Percentiles rank a stretch among this genome's conserved stretches.
Conservation (phyloP, 495 filamentous ascomycete species). For the Tuber calosporum region DNA sequence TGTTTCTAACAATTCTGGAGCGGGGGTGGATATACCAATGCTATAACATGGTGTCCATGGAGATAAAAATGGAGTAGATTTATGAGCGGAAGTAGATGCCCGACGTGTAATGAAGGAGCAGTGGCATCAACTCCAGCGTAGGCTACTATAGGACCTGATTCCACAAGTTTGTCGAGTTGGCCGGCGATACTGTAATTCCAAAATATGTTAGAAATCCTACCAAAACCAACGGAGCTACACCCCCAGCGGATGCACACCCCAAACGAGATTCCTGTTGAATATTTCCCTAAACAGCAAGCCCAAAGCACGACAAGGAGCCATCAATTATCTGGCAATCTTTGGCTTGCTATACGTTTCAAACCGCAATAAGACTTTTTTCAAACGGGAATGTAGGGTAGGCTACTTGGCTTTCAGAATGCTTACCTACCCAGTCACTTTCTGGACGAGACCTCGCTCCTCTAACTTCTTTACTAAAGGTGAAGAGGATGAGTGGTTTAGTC, state of each 20-base stretch:
- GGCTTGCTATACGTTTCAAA: no score
- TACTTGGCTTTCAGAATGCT: not conserved
- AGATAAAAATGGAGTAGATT: no score
- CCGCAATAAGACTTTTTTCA: no score
- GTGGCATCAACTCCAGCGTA: constrained; percentile 94
- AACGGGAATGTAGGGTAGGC: not conserved
- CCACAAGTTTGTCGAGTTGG: constrained; percentile 63
- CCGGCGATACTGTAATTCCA: constrained; percentile 50
- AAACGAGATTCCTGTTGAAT: not conserved
- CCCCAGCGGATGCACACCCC: not conserved
- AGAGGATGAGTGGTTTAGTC: not conserved
- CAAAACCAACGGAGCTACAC: not conserved
- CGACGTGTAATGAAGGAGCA: constrained; percentile 80
- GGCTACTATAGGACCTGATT: constrained; percentile 60
- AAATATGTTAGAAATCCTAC: constrained; percentile 29
- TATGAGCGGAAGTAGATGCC: constrained; percentile 87
- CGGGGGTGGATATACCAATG: constrained; percentile 51
- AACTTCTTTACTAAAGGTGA: constrained; percentile 44
- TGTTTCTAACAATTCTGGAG: not conserved
- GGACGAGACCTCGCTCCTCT: constrained; percentile 71
- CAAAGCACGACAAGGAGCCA: no score
- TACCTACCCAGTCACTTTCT: constrained; percentile 72
- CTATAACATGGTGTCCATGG: constrained; percentile 66
- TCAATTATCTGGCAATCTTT: no score
- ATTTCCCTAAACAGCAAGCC: no score